Evolutionary conservation across 805 yeast genomes (phyloP).

Genomic region (Candida endomychidarum): DNA sequence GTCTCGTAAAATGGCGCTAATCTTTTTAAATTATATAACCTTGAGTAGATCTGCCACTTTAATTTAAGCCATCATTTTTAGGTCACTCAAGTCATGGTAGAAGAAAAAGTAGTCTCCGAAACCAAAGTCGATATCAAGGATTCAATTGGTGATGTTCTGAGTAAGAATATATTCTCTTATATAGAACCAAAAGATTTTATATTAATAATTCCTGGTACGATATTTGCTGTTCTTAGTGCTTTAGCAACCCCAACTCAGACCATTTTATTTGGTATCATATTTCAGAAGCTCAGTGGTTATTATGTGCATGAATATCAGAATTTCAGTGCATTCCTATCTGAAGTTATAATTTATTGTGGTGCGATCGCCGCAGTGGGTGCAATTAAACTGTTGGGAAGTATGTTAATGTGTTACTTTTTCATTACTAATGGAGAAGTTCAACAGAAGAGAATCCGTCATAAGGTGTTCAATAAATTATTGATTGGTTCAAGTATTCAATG

Average conservation of each 20-base stretch:
- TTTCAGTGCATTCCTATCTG: constrained; percentile 23
- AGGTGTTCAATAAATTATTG: constrained; percentile 46
- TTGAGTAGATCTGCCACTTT: too few relatives aligned
- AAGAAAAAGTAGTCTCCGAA: too few relatives aligned
- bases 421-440: constrained; percentile 71
- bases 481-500: constrained; percentile 48
- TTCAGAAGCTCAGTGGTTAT: constrained; percentile 35
- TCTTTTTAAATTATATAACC: too few relatives aligned
- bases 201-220: constrained; percentile 22
- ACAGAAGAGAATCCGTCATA: constrained; percentile 53
- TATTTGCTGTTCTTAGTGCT: constrained; percentile 52
- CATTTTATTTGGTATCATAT: constrained; percentile 64
- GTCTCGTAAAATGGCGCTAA: too few relatives aligned
- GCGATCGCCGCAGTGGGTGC: constrained; percentile 34
- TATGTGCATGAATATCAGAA: constrained; percentile 30
- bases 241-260: constrained; percentile 61
- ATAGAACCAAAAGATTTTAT: constrained; percentile 17
- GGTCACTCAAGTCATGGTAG: too few relatives aligned
- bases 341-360: constrained; percentile 28
- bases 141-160: not conserved
- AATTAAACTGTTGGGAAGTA: constrained; percentile 33
- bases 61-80: too few relatives aligned
- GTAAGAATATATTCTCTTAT: constrained; percentile 18
- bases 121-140: too few relatives aligned
- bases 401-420: constrained; percentile 63